phyloP scores from a whole-genome alignment of 768 basidiomycete species.

The Lyophyllum atratum region DNA sequence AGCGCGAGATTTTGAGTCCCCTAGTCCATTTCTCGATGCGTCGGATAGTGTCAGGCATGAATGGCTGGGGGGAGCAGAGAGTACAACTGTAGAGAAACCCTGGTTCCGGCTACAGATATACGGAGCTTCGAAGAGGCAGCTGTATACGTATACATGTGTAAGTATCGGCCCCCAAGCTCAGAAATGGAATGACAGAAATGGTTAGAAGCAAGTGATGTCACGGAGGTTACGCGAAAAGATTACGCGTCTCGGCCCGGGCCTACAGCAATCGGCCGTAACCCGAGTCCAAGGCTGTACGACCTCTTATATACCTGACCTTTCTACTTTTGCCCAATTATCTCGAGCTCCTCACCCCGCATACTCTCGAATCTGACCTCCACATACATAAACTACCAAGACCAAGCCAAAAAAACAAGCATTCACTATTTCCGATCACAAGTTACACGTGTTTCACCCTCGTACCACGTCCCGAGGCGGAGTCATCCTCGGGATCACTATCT shows the following conservation, averaged over 20 bases:
- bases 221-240: neutral
- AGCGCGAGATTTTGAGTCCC: conserved; percentile 5
- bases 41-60: neutral
- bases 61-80: neutral
- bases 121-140: neutral
- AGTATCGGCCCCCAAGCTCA: neutral
- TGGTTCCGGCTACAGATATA: neutral
- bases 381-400: neutral
- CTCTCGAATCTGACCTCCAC: neutral
- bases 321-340: no score
- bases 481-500: no score
- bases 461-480: no score
- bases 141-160: neutral
- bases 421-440: neutral
- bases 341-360: neutral
- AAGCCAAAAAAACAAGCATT: no score
- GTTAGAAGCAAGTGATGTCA: neutral
- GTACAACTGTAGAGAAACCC: neutral
- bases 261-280: no score
- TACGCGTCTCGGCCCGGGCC: neutral
- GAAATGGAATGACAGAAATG: neutral
- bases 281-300: no score
- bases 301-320: no score
- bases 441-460: neutral
- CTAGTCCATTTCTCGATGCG: conserved; percentile 10